A percentile compares a stretch with the other conserved stretches of the same genome.
These are phyloP conservation scores for Pestalotiopsis sp. DNA, from an alignment of 2,329 filamentous ascomycete genomes.

Conservation along the genomic window DNA sequence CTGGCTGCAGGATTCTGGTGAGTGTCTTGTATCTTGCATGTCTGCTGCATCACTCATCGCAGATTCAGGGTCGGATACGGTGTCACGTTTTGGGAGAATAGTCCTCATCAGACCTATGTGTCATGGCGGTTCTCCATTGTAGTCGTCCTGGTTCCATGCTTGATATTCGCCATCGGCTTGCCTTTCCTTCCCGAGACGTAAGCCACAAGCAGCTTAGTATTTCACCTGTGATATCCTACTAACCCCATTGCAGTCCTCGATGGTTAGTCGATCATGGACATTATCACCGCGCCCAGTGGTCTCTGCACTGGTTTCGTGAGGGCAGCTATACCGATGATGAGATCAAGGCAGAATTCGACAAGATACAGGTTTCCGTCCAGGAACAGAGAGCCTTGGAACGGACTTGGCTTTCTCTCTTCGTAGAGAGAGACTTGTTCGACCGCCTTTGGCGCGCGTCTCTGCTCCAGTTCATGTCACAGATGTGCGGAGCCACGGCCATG, in stretches of 20 bases:
- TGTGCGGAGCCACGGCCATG: conserved; percentile 62
- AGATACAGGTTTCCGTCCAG: conserved; percentile 48
- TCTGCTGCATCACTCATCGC: conserved; percentile 10
- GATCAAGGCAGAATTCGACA: conserved; percentile 44
- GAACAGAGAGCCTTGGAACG: conserved; percentile 37
- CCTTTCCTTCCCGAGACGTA: conserved; percentile 59
- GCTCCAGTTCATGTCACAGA: conserved; percentile 62
- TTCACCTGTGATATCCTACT: background rate
- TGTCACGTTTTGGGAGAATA: conserved; percentile 54
- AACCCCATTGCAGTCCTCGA: conserved; percentile 47
- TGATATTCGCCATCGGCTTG: conserved; percentile 51
- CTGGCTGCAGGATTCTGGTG: conserved; percentile 59
- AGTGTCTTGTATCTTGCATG: conserved; percentile 13
- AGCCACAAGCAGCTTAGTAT: conserved; percentile 21
- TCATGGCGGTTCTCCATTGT: conserved; percentile 56
- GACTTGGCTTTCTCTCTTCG: conserved; percentile 51
- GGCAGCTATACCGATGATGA: conserved; percentile 38
- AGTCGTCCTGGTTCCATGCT: conserved; percentile 53
- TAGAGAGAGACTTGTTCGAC: conserved; percentile 47
- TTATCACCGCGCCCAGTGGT: conserved; percentile 42
- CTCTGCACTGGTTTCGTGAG: conserved; percentile 53
- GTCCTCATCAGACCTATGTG: conserved; percentile 46
- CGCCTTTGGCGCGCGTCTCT: conserved; percentile 60
- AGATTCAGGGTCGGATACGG: conserved; percentile 55
- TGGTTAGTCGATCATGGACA: conserved; percentile 59